Conservation (phyloP, 768 basidiomycete species). For the Boletellus sp. region DNA sequence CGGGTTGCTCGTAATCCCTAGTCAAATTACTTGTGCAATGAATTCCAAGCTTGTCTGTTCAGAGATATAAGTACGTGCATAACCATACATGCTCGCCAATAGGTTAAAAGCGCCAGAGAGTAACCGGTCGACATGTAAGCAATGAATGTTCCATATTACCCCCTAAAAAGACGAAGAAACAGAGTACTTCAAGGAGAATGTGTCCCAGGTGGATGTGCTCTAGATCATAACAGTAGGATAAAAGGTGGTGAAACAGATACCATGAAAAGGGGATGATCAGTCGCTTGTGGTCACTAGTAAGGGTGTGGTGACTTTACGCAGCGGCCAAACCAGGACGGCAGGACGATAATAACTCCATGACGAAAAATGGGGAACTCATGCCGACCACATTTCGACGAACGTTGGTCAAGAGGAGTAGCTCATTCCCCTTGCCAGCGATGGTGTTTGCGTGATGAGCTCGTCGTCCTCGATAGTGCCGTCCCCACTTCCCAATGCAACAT, state of each 20-base stretch:
- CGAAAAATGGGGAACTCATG: not conserved
- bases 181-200: too few relatives aligned
- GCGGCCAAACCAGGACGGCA: not conserved
- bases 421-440: constrained; percentile 23
- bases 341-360: not conserved
- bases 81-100: not conserved
- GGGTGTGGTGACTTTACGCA: not conserved
- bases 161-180: not conserved
- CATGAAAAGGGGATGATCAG: not conserved
- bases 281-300: not conserved
- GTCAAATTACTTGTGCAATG: too few relatives aligned
- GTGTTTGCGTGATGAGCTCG: not conserved
- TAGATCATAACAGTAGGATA: too few relatives aligned
- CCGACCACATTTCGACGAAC: not conserved
- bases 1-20: too few relatives aligned
- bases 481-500: constrained; percentile 3
- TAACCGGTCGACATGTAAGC: not conserved
- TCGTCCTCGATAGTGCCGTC: constrained; percentile 1
- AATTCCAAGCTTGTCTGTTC: not conserved
- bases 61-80: not conserved
- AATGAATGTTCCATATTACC: not conserved
- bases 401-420: constrained; percentile 20
- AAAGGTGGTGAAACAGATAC: too few relatives aligned
- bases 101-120: not conserved
- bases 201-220: too few relatives aligned